Percentiles rank a stretch among this genome's conserved stretches.
These are phyloP conservation scores for Odontarrhena argentea DNA, from an alignment of 345 rosid genomes.

Conservation along the genomic window DNA sequence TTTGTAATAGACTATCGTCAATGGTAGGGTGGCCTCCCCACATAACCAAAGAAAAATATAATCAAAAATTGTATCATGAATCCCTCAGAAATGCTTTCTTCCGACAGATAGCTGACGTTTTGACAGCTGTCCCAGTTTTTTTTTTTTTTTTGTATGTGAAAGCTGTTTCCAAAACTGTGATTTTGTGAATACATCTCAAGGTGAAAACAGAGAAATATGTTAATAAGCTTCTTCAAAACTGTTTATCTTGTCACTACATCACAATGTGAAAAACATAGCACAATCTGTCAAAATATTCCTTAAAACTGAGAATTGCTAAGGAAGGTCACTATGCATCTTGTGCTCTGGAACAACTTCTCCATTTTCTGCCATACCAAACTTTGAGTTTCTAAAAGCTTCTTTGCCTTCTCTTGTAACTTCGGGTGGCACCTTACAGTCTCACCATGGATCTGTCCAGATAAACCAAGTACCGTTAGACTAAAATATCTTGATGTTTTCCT, in stretches of 20 bases:
- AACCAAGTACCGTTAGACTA: neutral
- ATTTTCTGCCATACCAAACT: conserved; percentile 76
- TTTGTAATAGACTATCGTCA: too few relatives aligned
- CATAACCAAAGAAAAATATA: too few relatives aligned
- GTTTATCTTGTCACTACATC: conserved; percentile 7
- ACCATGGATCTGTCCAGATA: conserved; percentile 73
- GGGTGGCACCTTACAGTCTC: conserved; percentile 74
- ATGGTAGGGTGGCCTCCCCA: too few relatives aligned
- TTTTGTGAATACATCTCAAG: neutral
- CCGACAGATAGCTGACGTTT: too few relatives aligned
- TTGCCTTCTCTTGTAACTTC: conserved; percentile 68
- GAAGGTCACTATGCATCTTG: conserved; percentile 90
- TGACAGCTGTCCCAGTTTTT: too few relatives aligned
- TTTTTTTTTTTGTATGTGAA: too few relatives aligned
- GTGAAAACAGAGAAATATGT: conserved; percentile 8
- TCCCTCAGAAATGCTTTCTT: too few relatives aligned
- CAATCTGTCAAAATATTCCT: conserved; percentile 21
- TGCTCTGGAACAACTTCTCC: conserved; percentile 80
- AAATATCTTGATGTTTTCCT: neutral
- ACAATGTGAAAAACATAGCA: conserved; percentile 2
- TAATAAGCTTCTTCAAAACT: conserved; percentile 26
- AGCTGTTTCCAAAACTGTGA: too few relatives aligned
- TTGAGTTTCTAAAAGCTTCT: conserved; percentile 71
- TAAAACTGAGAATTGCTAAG: conserved; percentile 90
- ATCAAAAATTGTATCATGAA: too few relatives aligned